Percentiles rank a stretch among this genome's conserved stretches.
These are phyloP conservation scores for Phytophthora lateralis DNA, from an alignment of 352 stramenopile genomes.

Conservation along the genomic window DNA sequence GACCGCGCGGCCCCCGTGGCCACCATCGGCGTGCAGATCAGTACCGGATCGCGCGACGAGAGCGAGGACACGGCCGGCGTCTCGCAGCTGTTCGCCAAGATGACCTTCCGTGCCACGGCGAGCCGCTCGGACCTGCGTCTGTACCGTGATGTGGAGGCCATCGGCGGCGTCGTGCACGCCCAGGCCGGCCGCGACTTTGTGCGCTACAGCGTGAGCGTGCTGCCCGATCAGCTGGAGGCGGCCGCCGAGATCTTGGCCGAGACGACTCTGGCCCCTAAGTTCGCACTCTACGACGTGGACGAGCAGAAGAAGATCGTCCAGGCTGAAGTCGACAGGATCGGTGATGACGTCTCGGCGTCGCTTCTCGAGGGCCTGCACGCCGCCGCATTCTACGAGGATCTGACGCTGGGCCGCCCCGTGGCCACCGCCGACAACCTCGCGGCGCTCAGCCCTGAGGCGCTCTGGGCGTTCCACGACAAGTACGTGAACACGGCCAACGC, in stretches of 20 bases:
- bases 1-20: constrained; percentile 50
- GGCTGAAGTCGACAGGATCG: constrained; percentile 55
- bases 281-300: constrained; percentile 80
- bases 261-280: constrained; percentile 77
- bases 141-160: constrained; percentile 83
- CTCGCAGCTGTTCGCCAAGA: constrained; percentile 82
- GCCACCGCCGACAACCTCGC: constrained; percentile 60
- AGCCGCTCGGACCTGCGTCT: constrained; percentile 79
- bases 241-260: constrained; percentile 81
- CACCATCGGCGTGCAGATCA: constrained; percentile 71
- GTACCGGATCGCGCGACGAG: constrained; percentile 66
- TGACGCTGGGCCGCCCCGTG: constrained; percentile 63
- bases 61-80: constrained; percentile 73
- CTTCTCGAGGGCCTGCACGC: constrained; percentile 69
- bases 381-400: constrained; percentile 85
- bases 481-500: constrained; percentile 71
- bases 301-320: constrained; percentile 71
- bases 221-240: constrained; percentile 67
- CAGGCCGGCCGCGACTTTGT: constrained; percentile 74
- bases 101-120: constrained; percentile 82
- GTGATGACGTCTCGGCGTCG: constrained; percentile 44
- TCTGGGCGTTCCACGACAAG: constrained; percentile 66
- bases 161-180: constrained; percentile 71
- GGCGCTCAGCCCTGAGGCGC: constrained; percentile 47
- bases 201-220: constrained; percentile 78